Evolutionary conservation across 106 monocot species (phyloP).

Genomic region (Narthecium ossifragum): DNA sequence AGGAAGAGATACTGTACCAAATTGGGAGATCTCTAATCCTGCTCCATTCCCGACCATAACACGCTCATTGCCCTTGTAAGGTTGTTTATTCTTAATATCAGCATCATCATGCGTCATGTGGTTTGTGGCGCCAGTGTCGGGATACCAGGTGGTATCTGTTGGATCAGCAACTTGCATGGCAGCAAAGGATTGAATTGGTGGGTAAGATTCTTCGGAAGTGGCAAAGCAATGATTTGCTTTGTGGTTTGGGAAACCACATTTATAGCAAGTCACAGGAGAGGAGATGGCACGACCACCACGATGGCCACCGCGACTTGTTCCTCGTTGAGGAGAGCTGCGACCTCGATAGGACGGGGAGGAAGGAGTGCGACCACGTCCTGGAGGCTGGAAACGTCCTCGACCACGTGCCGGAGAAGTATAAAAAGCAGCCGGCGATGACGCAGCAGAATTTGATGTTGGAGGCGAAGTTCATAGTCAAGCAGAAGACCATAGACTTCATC

Average conservation of each 20-base stretch:
- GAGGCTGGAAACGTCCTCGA: neutral
- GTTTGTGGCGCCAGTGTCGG: neutral
- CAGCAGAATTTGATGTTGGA: neutral
- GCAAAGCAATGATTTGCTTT: neutral
- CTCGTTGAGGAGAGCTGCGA: neutral
- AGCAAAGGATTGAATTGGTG: neutral
- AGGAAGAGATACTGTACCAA: neutral
- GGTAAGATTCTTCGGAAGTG: neutral
- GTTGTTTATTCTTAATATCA: neutral
- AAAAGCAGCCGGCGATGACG: neutral
- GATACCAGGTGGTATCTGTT: neutral
- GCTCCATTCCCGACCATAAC: neutral
- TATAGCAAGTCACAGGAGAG: neutral
- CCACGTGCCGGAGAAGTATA: neutral
- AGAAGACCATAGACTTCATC: conserved; percentile 2
- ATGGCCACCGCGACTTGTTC: neutral
- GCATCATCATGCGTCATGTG: neutral
- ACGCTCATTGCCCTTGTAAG: neutral
- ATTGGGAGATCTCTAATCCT: neutral
- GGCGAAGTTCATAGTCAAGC: neutral
- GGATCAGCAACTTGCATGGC: conserved; percentile 5
- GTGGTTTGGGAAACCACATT: conserved; percentile 2
- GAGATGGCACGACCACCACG: neutral
- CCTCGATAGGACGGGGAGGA: no score
- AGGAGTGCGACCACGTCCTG: neutral